These are phyloP conservation scores for Peronosclerospora sorghi DNA, from an alignment of 352 stramenopile species.

Conservation along the genomic window DNA sequence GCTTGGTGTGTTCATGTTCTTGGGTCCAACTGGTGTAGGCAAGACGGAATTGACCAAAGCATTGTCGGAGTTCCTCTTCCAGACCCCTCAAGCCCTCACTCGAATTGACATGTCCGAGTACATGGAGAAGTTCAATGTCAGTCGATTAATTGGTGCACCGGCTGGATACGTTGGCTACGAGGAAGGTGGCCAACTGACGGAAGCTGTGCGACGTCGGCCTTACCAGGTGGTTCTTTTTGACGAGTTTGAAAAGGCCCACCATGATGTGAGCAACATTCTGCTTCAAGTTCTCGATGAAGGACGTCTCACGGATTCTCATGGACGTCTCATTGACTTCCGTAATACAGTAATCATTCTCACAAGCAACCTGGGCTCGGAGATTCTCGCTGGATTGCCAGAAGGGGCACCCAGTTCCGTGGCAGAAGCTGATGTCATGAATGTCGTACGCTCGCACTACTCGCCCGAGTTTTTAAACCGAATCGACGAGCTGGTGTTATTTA, in stretches of 20 bases:
- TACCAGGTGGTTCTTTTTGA: constrained; percentile 96
- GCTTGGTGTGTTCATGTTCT: constrained; percentile 91
- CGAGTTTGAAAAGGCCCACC: constrained; percentile 97
- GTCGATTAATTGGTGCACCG: constrained; percentile 84
- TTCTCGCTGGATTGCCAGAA: constrained; percentile 51
- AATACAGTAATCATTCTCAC: constrained; percentile 98
- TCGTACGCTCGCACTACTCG: constrained; percentile 89
- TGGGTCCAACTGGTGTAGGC: too few relatives aligned
- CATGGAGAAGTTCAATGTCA: constrained; percentile 94
- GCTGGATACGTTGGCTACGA: constrained; percentile 92
- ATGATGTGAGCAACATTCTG: constrained; percentile 94
- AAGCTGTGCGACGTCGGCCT: constrained; percentile 88
- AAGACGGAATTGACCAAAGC: constrained; percentile 97
- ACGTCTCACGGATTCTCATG: constrained; percentile 93
- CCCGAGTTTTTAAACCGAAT: constrained; percentile 99
- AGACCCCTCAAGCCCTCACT: constrained; percentile 89
- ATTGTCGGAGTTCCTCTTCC: constrained; percentile 92
- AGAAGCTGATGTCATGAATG: constrained; percentile 78
- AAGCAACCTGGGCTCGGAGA: constrained; percentile 92
- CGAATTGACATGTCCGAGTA: constrained; percentile 97
- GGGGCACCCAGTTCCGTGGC: constrained; percentile 41
- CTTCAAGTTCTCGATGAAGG: constrained; percentile 85
- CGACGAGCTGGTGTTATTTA: constrained; percentile 97
- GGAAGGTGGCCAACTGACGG: constrained; percentile 92
- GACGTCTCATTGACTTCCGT: constrained; percentile 92